These are phyloP conservation scores for Tolypocladium paradoxum DNA, from an alignment of 2,329 filamentous ascomycete genomes.

Conservation along the genomic window DNA sequence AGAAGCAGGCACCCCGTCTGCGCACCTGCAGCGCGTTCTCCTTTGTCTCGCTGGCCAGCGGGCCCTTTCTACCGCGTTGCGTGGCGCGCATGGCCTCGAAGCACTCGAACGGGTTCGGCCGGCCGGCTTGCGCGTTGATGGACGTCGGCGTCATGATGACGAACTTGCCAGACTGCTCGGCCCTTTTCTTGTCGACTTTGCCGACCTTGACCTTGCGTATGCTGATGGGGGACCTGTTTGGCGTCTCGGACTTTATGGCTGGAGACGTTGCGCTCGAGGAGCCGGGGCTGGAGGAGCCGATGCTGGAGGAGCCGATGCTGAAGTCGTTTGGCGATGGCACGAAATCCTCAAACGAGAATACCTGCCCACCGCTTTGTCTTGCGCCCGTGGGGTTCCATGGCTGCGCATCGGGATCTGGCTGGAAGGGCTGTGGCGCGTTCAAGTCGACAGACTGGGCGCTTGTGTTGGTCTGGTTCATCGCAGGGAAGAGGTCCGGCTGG, in stretches of 20 bases:
- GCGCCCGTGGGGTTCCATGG: conserved; percentile 32
- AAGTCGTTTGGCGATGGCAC: conserved; percentile 20
- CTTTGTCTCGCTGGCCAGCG: conserved; percentile 42
- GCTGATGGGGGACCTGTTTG: conserved; percentile 18
- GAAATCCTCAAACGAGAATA: conserved; percentile 28
- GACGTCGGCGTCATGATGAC: conserved; percentile 44
- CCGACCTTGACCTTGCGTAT: conserved; percentile 32
- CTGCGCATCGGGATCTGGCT: conserved; percentile 20
- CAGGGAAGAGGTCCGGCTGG: conserved; percentile 17
- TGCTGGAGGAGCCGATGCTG: conserved; percentile 7
- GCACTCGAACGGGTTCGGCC: conserved; percentile 42
- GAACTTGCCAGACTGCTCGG: conserved; percentile 33
- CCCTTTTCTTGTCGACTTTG: conserved; percentile 36
- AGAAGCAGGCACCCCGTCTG: conserved; percentile 45
- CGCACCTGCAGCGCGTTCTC: conserved; percentile 44
- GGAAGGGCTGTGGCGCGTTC: conserved; percentile 26
- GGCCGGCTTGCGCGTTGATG: conserved; percentile 39
- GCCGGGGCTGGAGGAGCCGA: conserved; percentile 7
- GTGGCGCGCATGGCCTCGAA: conserved; percentile 42
- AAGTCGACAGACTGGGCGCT: conserved; percentile 16
- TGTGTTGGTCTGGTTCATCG: conserved; percentile 11
- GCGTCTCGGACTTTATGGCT: conserved; percentile 15
- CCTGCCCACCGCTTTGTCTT: conserved; percentile 16
- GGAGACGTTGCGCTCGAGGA: conserved; percentile 20
- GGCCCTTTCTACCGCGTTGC: conserved; percentile 45